Base-by-base conservation (phyloP, 2,329 filamentous ascomycete genomes). In the Chaetomium strumarium region DNA sequence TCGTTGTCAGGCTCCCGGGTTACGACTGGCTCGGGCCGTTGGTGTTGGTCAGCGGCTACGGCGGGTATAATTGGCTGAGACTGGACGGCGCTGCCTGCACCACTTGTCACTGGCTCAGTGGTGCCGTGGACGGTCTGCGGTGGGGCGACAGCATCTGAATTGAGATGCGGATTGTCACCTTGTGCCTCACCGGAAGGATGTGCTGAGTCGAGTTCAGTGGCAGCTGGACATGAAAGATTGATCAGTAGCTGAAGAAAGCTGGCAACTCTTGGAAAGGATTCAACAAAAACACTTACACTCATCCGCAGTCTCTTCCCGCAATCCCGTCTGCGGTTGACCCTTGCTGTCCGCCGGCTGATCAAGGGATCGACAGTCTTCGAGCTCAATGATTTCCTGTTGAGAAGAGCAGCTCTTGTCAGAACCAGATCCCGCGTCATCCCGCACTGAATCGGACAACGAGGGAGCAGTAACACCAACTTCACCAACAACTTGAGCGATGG, bases 31-130 rank as follows among this genome's bases (percentile, higher is more conserved):
- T 33, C 46, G n/a, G n/a, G n/a, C 17, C 29, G 43, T 40, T 43
- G 34, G 34, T 51, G 54, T 39, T 48, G 53, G 46, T 48, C 36
- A 38, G 52, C 46, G 52, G 50, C 48, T 50, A 17, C 24, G 14
- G 49, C 36, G 45, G 34, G 16, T 52, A 36, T 47, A 24, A 60
- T 60, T 60, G 58, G 58, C 31, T 53, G 53, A 16, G 49, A 14
- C 55, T 56, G 36, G 20, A 49, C 46, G 29, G 50, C 46, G 29
- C 46, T 42, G 43, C 30, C 45, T 47, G 42, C 46, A 58, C 58
- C 58, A 60, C 56, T 58, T 60, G 58, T 56, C 54, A 55, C 34
- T 50, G 56, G 44, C 40, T 58, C 58, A 60, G 54, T 58, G 58
- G 58, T 53, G 47, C 45, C 54, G 40, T 53, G 42, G 46, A 49